A percentile compares a stretch with the other conserved stretches of the same genome.
phyloP scores from a whole-genome alignment of 768 basidiomycete genomes.

The Trametopsis cervina region DNA sequence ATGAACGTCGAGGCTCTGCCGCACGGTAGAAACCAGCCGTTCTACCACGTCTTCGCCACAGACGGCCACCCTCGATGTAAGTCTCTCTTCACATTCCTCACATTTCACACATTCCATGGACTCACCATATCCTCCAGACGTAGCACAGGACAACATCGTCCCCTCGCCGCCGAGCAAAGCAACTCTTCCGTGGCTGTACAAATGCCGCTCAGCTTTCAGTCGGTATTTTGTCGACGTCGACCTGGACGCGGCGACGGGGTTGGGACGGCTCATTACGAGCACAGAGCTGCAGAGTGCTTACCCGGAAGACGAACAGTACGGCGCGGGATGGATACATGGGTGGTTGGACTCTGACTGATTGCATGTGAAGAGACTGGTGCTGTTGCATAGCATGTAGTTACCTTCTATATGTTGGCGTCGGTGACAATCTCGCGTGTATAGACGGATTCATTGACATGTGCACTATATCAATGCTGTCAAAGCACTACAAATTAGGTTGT shows the following conservation, averaged over 20 bases:
- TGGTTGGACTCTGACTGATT: background rate
- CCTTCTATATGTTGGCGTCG: no score
- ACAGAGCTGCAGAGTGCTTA: slow-evolving; percentile 9
- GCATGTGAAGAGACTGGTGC: background rate
- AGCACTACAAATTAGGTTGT: no score
- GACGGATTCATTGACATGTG: no score
- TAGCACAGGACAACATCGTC: slow-evolving; percentile 30
- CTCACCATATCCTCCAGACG: slow-evolving; percentile 18
- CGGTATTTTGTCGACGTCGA: slow-evolving; percentile 33
- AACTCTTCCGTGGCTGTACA: slow-evolving; percentile 20
- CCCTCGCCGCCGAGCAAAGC: slow-evolving; percentile 17
- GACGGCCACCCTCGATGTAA: slow-evolving; percentile 33
- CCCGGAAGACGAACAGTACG: slow-evolving; percentile 13
- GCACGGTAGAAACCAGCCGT: slow-evolving; percentile 41
- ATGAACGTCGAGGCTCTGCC: slow-evolving; percentile 36
- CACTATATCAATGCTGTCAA: no score
- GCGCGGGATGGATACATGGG: slow-evolving; percentile 6
- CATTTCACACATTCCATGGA: background rate
- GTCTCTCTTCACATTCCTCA: slow-evolving; percentile 11
- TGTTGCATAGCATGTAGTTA: no score
- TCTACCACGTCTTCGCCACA: slow-evolving; percentile 34
- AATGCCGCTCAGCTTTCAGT: slow-evolving; percentile 20
- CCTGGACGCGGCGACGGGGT: slow-evolving; percentile 13
- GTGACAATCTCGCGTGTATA: no score
- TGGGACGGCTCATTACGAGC: slow-evolving; percentile 2